Evolutionary conservation across 345 rosid genomes (phyloP).

Genomic region (Linum tenue): DNA sequence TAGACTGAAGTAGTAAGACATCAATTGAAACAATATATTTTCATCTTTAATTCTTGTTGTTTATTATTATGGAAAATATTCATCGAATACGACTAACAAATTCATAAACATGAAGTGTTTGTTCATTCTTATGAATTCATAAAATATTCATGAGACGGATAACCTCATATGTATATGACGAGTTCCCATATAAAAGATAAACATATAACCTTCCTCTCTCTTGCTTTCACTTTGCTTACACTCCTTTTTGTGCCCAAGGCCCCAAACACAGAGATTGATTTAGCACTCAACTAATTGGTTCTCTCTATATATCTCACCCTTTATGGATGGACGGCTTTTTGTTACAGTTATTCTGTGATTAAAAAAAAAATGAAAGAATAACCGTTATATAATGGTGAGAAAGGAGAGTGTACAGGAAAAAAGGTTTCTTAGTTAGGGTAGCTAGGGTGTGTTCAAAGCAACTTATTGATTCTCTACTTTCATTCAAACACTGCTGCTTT

Average conservation of each 20-base stretch:
- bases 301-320: not conserved
- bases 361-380: constrained; percentile 9
- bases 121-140: no score
- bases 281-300: constrained; percentile 13
- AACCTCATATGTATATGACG: no score
- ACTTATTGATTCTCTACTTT: constrained; percentile 18
- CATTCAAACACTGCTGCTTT: constrained; percentile 40
- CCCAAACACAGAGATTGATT: constrained; percentile 1
- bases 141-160: no score
- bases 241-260: constrained; percentile 16
- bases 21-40: no score
- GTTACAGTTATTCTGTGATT: constrained; percentile 16
- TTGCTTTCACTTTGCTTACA: constrained; percentile 27
- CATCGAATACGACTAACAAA: no score
- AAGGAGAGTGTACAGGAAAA: constrained; percentile 1
- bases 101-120: no score
- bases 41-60: no score
- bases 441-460: constrained; percentile 32
- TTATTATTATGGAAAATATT: no score
- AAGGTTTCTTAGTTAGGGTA: not conserved
- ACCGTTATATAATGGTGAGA: constrained; percentile 13
- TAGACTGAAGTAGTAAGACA: no score
- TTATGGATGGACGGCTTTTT: constrained; percentile 17
- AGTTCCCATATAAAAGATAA: no score
- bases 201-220: not conserved